Evolutionary conservation across 768 basidiomycete genomes (phyloP).

Genomic region (Flagelloscypha sp.): DNA sequence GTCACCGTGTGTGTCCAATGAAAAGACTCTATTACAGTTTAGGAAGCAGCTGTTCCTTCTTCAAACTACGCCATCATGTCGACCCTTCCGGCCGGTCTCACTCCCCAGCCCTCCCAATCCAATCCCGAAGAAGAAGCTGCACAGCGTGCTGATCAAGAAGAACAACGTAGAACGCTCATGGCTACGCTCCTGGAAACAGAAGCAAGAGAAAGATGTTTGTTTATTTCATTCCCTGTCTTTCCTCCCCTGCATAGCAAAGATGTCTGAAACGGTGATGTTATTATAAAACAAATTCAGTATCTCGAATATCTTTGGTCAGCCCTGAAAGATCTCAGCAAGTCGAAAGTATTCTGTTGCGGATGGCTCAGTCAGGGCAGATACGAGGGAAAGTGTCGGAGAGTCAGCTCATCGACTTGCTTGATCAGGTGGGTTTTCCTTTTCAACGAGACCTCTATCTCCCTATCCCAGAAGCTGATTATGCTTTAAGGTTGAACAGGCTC

Average conservation of each 20-base stretch:
- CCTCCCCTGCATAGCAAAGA: conserved; percentile 1
- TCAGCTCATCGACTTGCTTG: conserved; percentile 77
- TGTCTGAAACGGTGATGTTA: conserved; percentile 3
- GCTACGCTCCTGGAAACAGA: conserved; percentile 68
- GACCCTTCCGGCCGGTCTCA: not conserved
- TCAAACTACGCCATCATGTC: no score
- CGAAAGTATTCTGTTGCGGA: conserved; percentile 66
- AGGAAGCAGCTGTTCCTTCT: no score
- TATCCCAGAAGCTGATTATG: conserved; percentile 15
- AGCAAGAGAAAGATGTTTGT: conserved; percentile 73
- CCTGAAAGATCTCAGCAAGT: conserved; percentile 76
- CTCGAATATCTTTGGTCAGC: conserved; percentile 81
- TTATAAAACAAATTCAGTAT: conserved; percentile 39
- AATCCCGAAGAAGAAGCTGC: conserved; percentile 41
- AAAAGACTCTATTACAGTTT: no score
- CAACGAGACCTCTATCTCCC: conserved; percentile 8
- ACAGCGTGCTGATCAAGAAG: conserved; percentile 59
- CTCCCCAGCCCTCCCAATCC: not conserved
- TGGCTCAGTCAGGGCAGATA: conserved; percentile 80
- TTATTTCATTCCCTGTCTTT: not conserved
- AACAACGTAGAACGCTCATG: conserved; percentile 70
- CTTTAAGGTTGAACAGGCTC: conserved; percentile 45
- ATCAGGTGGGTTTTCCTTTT: no score
- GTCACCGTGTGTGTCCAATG: no score
- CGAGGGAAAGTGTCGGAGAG: conserved; percentile 68